A percentile compares a stretch with the other conserved stretches of the same genome.
Conservation (phyloP, 257 asterid genomes). For the Leptodermis oblonga region DNA sequence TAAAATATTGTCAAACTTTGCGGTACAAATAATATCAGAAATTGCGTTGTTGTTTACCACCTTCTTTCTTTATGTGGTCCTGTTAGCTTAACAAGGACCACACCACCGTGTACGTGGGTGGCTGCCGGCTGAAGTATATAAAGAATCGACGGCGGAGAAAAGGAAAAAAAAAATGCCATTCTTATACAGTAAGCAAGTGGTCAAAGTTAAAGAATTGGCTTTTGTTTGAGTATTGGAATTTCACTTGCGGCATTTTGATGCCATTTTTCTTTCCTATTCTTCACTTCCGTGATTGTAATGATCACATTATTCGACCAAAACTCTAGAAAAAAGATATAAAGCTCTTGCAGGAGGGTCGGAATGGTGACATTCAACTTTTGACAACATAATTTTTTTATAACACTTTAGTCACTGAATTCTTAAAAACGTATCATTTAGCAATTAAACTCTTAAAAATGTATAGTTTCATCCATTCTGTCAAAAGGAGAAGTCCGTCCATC, state of each 20-base stretch:
- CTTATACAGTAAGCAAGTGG: not conserved
- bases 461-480: too few species aligned
- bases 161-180: too few species aligned
- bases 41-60: not conserved
- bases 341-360: too few species aligned
- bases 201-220: not conserved
- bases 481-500: too few species aligned
- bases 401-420: too few species aligned
- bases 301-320: not conserved
- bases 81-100: not conserved
- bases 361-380: not conserved
- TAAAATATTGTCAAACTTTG: too few species aligned
- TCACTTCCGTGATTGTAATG: not conserved
- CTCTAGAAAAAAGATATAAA: too few species aligned
- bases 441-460: too few species aligned
- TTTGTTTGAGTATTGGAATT: not conserved
- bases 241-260: not conserved
- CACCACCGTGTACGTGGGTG: not conserved
- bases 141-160: not conserved
- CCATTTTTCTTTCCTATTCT: not conserved
- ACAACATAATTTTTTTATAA: too few species aligned
- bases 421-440: too few species aligned
- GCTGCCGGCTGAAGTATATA: conserved; percentile 8
- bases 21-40: not conserved
- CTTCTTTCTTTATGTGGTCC: not conserved